Evolutionary conservation across 1,284 basidiomycete species (phyloP), one percentile per base, ranked within the genome.

Genomic region (Ganoderma boninense): DNA sequence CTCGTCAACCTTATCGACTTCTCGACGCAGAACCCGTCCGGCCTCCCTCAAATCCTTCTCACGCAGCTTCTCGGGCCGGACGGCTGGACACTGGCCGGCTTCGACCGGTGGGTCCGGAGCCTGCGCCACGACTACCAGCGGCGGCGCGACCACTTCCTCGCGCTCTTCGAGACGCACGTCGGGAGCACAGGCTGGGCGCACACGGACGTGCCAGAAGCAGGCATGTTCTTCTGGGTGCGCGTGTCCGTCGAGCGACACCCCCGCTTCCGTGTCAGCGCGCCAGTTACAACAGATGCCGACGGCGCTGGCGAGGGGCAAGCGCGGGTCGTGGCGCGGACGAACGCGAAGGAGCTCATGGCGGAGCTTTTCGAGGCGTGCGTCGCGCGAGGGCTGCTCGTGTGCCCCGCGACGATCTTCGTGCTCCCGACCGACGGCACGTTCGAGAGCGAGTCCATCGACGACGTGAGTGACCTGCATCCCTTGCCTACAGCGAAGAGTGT

Each of bases 161-260:
- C 77, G 2, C 66, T 75, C 23, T 82, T 83, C 72, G 69, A 70
- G 67, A 64, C 71, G 23, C 78, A 83, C 43, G 78, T 84, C 44
- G 69, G 62, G 54, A 62, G 73, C 4, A 79, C 76, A 2, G 80
- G 78, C 4, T 75, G 75, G 63, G 82, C 81, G 32, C 78, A 64
- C 42, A 74, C 81, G 16, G 76, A 75, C 8, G 76, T 78, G 5
- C 83, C 84, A 11, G 77, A 80, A 54, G 84, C 81, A 23, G 84
- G 84, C 35, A 86, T 86, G 84, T 86, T 85, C 75, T 72, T 82
- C 59, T 83, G 82, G 82, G 77, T 82, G 65, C 75, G 77, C 56
- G 75, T 84, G 32, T 72, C 80, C 70, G 35, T 83, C 56, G 74
- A 79, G 60, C 74, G 74, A 52, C 83, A 84, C 70, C 81, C 82